Conservation (phyloP, 1,139 yeast species). For the Yamadazyma dendronema region DNA sequence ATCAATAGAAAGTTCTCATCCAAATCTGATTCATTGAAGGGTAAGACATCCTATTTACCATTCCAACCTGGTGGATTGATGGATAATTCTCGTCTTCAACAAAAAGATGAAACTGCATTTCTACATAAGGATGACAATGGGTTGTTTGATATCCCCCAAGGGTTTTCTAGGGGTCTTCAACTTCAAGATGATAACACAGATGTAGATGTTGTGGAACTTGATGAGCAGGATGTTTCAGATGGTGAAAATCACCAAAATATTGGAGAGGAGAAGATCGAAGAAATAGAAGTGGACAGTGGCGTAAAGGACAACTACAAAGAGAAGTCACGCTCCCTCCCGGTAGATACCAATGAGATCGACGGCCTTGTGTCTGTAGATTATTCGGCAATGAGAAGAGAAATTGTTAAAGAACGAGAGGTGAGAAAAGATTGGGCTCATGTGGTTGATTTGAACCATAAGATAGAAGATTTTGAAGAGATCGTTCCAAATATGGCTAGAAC, state of each 20-base stretch:
- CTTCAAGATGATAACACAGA: constrained; percentile 14
- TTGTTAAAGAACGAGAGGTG: constrained; percentile 28
- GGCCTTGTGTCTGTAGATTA: constrained; percentile 71
- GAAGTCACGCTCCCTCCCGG: constrained; percentile 18
- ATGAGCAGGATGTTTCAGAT: constrained; percentile 10
- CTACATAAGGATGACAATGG: constrained; percentile 74
- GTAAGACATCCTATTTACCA: constrained; percentile 76
- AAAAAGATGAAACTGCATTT: constrained; percentile 33
- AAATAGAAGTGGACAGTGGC: background rate
- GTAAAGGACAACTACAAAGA: background rate
- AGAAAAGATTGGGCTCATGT: constrained; percentile 91
- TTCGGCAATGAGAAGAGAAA: constrained; percentile 22
- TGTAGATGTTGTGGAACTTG: constrained; percentile 16
- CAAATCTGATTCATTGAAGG: constrained; percentile 61
- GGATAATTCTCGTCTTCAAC: constrained; percentile 25
- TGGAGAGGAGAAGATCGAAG: constrained; percentile 1
- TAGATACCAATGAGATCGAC: constrained; percentile 56
- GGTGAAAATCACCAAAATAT: constrained; percentile 8
- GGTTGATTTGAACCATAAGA: constrained; percentile 79
- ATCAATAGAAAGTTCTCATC: constrained; percentile 66
- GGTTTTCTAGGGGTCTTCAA: constrained; percentile 69
- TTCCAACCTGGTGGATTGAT: constrained; percentile 91
- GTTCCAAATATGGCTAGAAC: constrained; percentile 91
- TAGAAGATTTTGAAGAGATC: constrained; percentile 80
- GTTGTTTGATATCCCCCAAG: constrained; percentile 79